Conservation (phyloP, 2,329 filamentous ascomycete genomes). For the Aureobasidium sp. region DNA sequence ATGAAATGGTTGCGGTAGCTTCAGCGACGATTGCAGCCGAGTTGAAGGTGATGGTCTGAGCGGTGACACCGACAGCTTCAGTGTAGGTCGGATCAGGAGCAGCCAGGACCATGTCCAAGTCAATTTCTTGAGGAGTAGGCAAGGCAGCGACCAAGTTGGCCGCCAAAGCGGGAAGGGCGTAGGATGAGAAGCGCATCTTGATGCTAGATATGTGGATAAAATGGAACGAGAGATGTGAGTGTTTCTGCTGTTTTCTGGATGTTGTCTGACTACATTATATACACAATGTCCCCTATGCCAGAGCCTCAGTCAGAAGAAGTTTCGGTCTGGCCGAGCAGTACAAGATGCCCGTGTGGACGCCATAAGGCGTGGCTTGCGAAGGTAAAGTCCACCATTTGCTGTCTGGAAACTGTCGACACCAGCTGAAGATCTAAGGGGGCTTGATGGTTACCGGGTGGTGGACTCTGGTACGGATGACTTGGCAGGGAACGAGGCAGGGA, state of each 20-base stretch:
- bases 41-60: constrained; percentile 16
- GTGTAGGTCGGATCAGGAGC: neutral
- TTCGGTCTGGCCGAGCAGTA: neutral
- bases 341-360: neutral
- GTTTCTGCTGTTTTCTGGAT: neutral
- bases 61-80: constrained; percentile 9
- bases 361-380: neutral
- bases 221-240: neutral
- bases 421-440: neutral
- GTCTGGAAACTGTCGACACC: neutral
- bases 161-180: constrained; percentile 5
- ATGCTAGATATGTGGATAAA: neutral
- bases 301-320: neutral
- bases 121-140: constrained; percentile 18
- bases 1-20: no score
- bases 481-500: neutral
- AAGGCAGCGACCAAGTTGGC: constrained; percentile 16
- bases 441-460: neutral
- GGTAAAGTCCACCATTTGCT: neutral
- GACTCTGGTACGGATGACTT: neutral
- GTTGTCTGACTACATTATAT: neutral
- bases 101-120: constrained; percentile 14
- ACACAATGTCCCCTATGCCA: neutral
- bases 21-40: no score
- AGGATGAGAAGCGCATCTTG: constrained; percentile 12